Base-by-base conservation (phyloP, 192 early-diverging fungal species). In the Backusella westeae region DNA sequence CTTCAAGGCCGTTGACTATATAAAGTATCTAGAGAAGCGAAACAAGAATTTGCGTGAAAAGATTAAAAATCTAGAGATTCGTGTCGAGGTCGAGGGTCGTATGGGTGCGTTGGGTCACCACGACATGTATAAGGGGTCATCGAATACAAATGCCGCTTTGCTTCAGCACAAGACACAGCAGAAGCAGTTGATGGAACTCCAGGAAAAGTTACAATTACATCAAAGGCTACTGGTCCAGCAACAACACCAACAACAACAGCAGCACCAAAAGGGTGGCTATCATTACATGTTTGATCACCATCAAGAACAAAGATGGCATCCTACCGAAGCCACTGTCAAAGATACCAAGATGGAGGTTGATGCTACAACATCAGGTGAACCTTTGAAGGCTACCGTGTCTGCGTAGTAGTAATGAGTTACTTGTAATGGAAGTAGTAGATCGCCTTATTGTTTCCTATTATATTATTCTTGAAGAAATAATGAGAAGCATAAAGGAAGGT, bases 1-100 rank as follows among this genome's bases (percentile, higher is more conserved):
- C n/a, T 89, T 88, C 81, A 91, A 91, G 71, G 88, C 92, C 32
- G 90, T 93, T 9, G 92, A 90, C 59, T 91, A 88, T 67, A 93
- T 92, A 53, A 83, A 82, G 52, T 81, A 90, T 19, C 80, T 93
- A 7, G 91, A 93, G 75, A 78, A 81, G 35, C 82, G 88, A 34
- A 93, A 93, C 56, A 69, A 70, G 34, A 70, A 56, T 41, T 73
- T 82, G 39, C 77, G 81, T 65, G 77, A 78, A 17, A 78, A 78
- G 35, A 69, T 82, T 21, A 66, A 75, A 7, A 52, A 53, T 34
- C 44, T 82, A 21, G 80, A 82, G 35, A 71, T 82, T 10, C 76
- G 80, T 7, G 80, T 82, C 14, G 71, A 82, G 69, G 76, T 71
- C 6, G 42, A 71, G 15, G 70, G 70, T 26, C 70, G 70, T n/a